A percentile compares a stretch with the other conserved stretches of the same genome.
Conservation (phyloP, 192 early-diverging fungal species). For the Piromyces sp. region DNA sequence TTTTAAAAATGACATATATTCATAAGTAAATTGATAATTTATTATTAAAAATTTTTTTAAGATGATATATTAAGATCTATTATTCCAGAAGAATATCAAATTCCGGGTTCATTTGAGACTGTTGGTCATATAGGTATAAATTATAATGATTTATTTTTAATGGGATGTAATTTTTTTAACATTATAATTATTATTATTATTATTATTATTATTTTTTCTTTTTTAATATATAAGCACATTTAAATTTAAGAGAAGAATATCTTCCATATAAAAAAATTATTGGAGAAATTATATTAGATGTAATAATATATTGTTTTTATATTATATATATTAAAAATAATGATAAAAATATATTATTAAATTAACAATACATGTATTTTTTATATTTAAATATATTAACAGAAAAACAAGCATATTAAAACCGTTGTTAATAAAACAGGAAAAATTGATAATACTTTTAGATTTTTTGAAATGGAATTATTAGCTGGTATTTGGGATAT, state of each 20-base stretch:
- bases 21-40: too few relatives aligned
- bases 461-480: slow-evolving; percentile 94
- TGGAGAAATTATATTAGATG: slow-evolving; percentile 87
- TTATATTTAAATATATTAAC: not conserved
- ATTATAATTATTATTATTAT: not conserved
- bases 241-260: slow-evolving; percentile 84
- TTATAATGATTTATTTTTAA: too few relatives aligned
- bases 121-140: slow-evolving; percentile 78
- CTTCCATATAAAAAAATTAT: slow-evolving; percentile 79
- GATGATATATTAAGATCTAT: slow-evolving; percentile 84
- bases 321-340: too few relatives aligned
- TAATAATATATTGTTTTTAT: slow-evolving; percentile 12
- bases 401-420: slow-evolving; percentile 73
- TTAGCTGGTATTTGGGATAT: slow-evolving; percentile 76
- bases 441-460: slow-evolving; percentile 83
- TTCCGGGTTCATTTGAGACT: slow-evolving; percentile 68
- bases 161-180: too few relatives aligned
- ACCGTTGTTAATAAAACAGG: slow-evolving; percentile 96
- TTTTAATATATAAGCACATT: too few relatives aligned
- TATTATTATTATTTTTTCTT: not conserved
- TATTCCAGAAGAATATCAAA: slow-evolving; percentile 61
- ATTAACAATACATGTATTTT: too few relatives aligned
- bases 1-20: too few relatives aligned
- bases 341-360: too few relatives aligned
- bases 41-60: too few relatives aligned